Conservation (phyloP, 805 yeast species). For the Saccharomycopsis oosterbeekiorum region DNA sequence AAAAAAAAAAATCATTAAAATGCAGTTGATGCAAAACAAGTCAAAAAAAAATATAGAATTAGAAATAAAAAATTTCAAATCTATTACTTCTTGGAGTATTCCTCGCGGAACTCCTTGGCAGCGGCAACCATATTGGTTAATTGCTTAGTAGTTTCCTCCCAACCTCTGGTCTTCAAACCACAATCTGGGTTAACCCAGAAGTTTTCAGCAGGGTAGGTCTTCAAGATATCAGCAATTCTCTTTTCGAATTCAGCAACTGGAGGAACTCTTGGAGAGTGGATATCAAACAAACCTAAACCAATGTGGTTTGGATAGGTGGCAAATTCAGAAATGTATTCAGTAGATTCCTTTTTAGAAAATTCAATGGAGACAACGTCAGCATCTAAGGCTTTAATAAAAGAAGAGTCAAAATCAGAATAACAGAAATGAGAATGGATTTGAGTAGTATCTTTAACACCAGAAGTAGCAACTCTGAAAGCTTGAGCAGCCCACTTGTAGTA, state of each 20-base stretch:
- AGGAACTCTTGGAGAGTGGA: conserved; percentile 99
- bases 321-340: conserved; percentile 96
- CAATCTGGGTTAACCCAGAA: conserved; percentile 99
- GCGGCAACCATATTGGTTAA: conserved; percentile 98
- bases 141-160: conserved; percentile 94
- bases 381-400: conserved; percentile 98
- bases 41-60: background rate
- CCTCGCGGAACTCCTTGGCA: conserved; percentile 87
- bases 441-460: conserved; percentile 90
- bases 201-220: conserved; percentile 95
- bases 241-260: conserved; percentile 92
- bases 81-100: conserved; percentile 24
- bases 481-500: conserved; percentile 99
- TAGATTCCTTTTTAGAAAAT: conserved; percentile 99
- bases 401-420: conserved; percentile 99
- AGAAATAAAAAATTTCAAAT: background rate
- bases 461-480: conserved; percentile 98
- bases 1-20: background rate
- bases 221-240: conserved; percentile 89
- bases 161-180: conserved; percentile 99
- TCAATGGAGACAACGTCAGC: conserved; percentile 99
- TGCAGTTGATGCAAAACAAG: conserved; percentile 4
- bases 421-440: conserved; percentile 99
- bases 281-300: conserved; percentile 98
- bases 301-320: conserved; percentile 98